Evolutionary conservation across 768 basidiomycete genomes (phyloP), one percentile per base, ranked within the genome.

Genomic region (Boletus pseudo-olivaceus): DNA sequence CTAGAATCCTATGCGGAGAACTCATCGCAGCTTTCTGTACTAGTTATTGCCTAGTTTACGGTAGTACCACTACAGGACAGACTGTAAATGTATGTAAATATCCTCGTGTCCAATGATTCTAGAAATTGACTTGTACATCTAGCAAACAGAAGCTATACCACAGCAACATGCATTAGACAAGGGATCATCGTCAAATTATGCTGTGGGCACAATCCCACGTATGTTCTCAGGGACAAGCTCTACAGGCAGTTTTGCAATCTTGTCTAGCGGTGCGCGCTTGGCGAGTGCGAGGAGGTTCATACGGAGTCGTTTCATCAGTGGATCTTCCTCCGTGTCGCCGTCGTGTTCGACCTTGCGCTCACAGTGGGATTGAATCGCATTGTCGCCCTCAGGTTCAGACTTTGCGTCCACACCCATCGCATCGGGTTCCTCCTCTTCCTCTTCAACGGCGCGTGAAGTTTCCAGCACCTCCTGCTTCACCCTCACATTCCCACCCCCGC

Each of bases 201-300:
- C 55, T 11, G 81, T 84, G 19, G 86, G 86, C 14, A 89, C 82
- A 54, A 82, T 79, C 60, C 77, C 76, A 47, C 85, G 76, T 48
- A 88, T 81, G 60, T 82, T 76, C 59, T 82, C 82, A 3, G 84
- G 86, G 2, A 88, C 84, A 45, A 88, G 67, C 41, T 85, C 83
- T 40, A 78, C 72, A 9, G 85, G 85, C 35, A 89, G 64, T 29
- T 75, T 75, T 14, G 83, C 84, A 49, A 89, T 85, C 53, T 79
- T 83, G 61, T 88, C 85, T 55, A 90, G 64, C 1, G 89, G 89
- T 9, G 88, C 87, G 7, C 88, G 79, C 64, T 89, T 88, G 53
- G 87, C 85, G 34, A 92, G 74, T 2, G 88, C 88, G 29, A 91
- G 76, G 26, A 91, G 73, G 64, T 88, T 90, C 58, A 90, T 73